Evolutionary conservation across 2,329 filamentous ascomycete species (phyloP).

Genomic region (Colletotrichum sansevieriae): DNA sequence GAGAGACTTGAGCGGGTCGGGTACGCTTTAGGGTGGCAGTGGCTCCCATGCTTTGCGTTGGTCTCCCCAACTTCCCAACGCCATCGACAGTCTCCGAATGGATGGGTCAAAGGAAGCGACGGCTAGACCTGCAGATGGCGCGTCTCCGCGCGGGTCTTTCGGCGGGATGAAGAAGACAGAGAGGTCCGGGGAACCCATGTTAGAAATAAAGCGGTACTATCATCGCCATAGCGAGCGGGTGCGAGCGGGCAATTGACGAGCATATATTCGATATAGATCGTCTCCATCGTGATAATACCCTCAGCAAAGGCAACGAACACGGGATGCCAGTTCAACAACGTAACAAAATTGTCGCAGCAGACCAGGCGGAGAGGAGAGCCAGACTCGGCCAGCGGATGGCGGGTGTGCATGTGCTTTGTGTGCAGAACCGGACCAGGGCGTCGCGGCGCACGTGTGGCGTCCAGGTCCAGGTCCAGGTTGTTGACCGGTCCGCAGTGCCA

Average conservation of each 20-base stretch:
- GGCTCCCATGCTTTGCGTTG: conserved; percentile 28
- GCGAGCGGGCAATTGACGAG: background rate
- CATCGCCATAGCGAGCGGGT: background rate
- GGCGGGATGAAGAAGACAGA: background rate
- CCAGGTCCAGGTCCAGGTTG: background rate
- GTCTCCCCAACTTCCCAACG: background rate
- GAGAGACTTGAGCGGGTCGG: too few species aligned
- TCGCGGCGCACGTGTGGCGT: conserved; percentile 3
- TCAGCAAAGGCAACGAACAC: background rate
- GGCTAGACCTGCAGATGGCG: background rate
- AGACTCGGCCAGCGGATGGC: conserved; percentile 1
- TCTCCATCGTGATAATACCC: background rate
- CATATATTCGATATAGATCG: background rate
- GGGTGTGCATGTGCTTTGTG: background rate
- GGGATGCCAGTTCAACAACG: background rate
- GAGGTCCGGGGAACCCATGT: background rate
- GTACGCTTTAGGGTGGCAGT: background rate
- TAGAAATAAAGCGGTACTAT: background rate
- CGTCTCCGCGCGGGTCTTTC: background rate
- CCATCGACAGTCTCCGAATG: conserved; percentile 11
- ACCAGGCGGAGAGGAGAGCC: conserved; percentile 11
- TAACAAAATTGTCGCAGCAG: conserved; percentile 4
- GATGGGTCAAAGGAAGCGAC: conserved; percentile 7
- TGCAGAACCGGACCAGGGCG: background rate
- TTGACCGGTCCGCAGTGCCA: conserved; percentile 32